A percentile compares a stretch with the other conserved stretches of the same genome.
Conservation (phyloP, 1,284 basidiomycete genomes). For the Limonomyces culmigenus region DNA sequence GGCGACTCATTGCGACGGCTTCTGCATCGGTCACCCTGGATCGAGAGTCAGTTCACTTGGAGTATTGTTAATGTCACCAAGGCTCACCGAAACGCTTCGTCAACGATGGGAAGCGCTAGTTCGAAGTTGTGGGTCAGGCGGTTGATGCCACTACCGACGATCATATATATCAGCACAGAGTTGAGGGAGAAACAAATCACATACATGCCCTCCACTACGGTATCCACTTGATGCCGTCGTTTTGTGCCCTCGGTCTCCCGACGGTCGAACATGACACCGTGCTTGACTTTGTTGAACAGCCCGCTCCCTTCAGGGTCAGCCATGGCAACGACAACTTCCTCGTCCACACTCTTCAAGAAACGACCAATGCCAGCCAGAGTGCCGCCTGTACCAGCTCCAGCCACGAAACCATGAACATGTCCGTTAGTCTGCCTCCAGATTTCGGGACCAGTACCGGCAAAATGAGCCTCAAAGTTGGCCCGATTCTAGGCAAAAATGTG, state of each 20-base stretch:
- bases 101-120: constrained; percentile 62
- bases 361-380: constrained; percentile 80
- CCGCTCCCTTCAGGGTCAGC: constrained; percentile 93
- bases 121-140: constrained; percentile 77
- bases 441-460: constrained; percentile 83
- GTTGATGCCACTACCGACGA: constrained; percentile 69
- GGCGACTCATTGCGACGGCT: constrained; percentile 84
- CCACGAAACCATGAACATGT: constrained; percentile 72
- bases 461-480: constrained; percentile 86
- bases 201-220: constrained; percentile 76
- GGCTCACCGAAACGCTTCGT: constrained; percentile 75
- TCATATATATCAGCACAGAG: neutral
- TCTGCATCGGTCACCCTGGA: constrained; percentile 77
- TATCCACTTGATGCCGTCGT: constrained; percentile 85
- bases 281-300: constrained; percentile 85
- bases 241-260: constrained; percentile 94
- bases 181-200: constrained; percentile 12
- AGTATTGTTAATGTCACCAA: neutral
- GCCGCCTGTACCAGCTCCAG: constrained; percentile 94
- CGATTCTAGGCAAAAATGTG: constrained; percentile 37
- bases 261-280: constrained; percentile 86
- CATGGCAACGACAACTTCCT: constrained; percentile 55
- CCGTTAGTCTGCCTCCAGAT: constrained; percentile 90
- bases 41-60: neutral
- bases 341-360: constrained; percentile 60